Evolutionary conservation across 140 eudicot species (phyloP).

Genomic region (Anethum foeniculum): DNA sequence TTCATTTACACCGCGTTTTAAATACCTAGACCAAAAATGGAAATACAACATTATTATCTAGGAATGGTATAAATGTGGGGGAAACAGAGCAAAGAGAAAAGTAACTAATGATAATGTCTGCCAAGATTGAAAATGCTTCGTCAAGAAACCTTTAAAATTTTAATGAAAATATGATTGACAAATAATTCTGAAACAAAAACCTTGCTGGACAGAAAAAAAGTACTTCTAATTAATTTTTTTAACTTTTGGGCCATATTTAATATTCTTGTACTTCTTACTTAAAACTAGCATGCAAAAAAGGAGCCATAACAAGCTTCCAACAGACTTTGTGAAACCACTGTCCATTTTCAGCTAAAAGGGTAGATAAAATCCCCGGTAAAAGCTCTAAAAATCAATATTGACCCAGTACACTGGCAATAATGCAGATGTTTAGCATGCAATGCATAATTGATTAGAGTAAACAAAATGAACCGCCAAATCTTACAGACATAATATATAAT

Average conservation of each 20-base stretch:
- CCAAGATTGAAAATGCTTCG: background rate
- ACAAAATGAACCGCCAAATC: background rate
- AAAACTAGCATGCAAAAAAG: background rate
- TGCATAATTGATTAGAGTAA: background rate
- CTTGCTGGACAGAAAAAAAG: background rate
- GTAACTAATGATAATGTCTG: background rate
- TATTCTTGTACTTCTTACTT: background rate
- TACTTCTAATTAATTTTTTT: background rate
- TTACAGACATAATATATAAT: background rate
- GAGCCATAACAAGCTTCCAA: background rate
- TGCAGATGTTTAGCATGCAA: background rate
- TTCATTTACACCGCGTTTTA: conserved; percentile 16
- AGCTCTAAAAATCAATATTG: background rate
- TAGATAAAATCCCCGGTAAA: background rate
- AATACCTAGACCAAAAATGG: conserved; percentile 22
- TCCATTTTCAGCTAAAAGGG: background rate
- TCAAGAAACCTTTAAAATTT: background rate
- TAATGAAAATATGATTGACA: background rate
- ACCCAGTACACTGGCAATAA: background rate
- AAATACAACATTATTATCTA: background rate
- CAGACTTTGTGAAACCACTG: background rate
- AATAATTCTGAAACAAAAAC: background rate
- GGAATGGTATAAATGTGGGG: background rate
- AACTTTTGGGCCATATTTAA: background rate
- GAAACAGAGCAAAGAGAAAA: background rate